Percentiles rank a stretch among this genome's conserved stretches.
These are phyloP conservation scores for Aristolochia californica DNA, from an alignment of 164 flowering plant species.

Conservation along the genomic window DNA sequence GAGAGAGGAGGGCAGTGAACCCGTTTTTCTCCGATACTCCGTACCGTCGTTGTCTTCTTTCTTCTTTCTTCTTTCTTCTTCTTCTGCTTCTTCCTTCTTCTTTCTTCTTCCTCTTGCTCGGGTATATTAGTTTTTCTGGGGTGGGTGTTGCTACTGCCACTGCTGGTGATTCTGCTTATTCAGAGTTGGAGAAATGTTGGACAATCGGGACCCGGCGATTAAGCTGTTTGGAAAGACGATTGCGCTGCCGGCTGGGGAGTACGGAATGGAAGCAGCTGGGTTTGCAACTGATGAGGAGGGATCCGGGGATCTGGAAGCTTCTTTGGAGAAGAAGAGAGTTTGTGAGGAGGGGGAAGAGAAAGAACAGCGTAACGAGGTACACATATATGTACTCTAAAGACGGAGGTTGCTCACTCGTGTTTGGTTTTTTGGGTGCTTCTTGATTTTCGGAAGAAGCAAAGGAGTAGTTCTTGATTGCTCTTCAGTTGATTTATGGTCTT, in stretches of 20 bases:
- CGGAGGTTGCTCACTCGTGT: too few relatives aligned
- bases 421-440: too few relatives aligned
- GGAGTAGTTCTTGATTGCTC: too few relatives aligned
- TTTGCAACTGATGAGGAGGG: background rate
- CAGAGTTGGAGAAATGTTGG: conserved; percentile 5
- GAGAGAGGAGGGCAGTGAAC: background rate
- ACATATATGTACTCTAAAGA: too few relatives aligned
- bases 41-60: background rate
- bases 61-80: background rate
- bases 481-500: too few relatives aligned
- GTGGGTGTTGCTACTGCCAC: background rate
- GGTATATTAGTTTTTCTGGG: background rate
- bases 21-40: too few relatives aligned
- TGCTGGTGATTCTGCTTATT: background rate
- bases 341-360: background rate
- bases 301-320: background rate
- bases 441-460: too few relatives aligned
- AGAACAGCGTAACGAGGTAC: background rate
- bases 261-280: background rate
- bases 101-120: background rate
- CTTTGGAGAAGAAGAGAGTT: background rate
- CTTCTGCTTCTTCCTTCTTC: background rate
- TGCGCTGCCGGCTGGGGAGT: conserved; percentile 2
- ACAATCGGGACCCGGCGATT: conserved; percentile 11
- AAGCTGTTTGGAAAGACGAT: conserved; percentile 17